Evolutionary conservation across 495 filamentous ascomycete genomes (phyloP), one percentile per base, ranked within the genome.

Genomic region (Penicillium salamii): DNA sequence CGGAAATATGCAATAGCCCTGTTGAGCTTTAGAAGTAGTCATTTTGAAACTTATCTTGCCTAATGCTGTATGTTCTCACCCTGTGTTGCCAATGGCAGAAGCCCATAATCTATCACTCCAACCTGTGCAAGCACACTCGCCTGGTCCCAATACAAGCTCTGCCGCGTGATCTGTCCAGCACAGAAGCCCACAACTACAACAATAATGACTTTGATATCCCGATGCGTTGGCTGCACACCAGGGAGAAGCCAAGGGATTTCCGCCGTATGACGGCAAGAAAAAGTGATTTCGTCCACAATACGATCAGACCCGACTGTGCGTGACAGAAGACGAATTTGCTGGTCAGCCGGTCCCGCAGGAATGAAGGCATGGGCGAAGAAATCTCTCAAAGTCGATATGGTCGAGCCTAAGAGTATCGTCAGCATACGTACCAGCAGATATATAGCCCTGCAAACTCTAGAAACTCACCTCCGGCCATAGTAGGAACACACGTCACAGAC

Each of bases 111-210:
- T 43, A 95, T 61, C 37, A 93, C 57, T 2, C 88, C 88, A 2
- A 89, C 67, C 66, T 95, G 90, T 31, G 84, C 75, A 4, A 96
- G 69, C 11, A 91, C 86, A 26, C 78, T 83, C 2, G 86, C 88
- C 66, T 95, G 90, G 61, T 95, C 90, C 89, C 90, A 96, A 47
- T 86, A 84, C 18, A 93, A 79, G 52, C 87, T 84, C 64, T 95
- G 88, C 49, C 85, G 80, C 50, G 81, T 87, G 11, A 95, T 71
- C 44, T 82, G 81, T 14, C 86, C 86, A 2, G 84, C 90, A 15
- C 86, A 72, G 37, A 92, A 80, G 52, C 83, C 82, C 15, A 88
- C 87, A 13, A 91, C 79, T 50, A 78, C 80, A 12, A 89, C 83
- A 28, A 93, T 69, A 0, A 84, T 79, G 11, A 93, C 69, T 31